These are phyloP conservation scores for Sclerotinia trifoliorum DNA, from an alignment of 2,329 filamentous ascomycete genomes.

Conservation along the genomic window DNA sequence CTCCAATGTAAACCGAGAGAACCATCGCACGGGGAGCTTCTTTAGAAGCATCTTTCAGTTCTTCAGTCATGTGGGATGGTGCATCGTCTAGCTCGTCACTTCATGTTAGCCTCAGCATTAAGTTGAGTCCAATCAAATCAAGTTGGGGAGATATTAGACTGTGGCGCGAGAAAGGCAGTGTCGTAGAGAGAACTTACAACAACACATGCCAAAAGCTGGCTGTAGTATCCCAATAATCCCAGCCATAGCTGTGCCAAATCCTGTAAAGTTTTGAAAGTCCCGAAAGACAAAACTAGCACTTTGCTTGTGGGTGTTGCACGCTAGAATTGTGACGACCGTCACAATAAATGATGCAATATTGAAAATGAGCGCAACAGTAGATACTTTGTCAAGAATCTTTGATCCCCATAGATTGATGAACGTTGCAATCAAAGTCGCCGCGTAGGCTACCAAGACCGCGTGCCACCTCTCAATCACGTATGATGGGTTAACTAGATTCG, in stretches of 20 bases:
- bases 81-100: conserved; percentile 42
- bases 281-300: conserved; percentile 54
- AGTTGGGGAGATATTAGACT: background rate
- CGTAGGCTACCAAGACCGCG: conserved; percentile 52
- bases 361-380: conserved; percentile 51
- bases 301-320: conserved; percentile 54
- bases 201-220: conserved; percentile 55
- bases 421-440: conserved; percentile 47
- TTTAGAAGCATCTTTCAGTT: conserved; percentile 51
- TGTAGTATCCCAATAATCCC: conserved; percentile 55
- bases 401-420: conserved; percentile 51
- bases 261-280: conserved; percentile 54
- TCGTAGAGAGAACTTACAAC: conserved; percentile 36
- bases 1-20: conserved; percentile 49
- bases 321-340: conserved; percentile 52
- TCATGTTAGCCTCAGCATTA: background rate
- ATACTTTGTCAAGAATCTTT: conserved; percentile 51
- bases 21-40: conserved; percentile 52
- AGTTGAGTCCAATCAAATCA: background rate
- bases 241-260: conserved; percentile 50
- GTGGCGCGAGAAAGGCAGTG: background rate
- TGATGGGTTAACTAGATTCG: conserved; percentile 50
- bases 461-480: conserved; percentile 57
- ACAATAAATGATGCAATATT: conserved; percentile 54
- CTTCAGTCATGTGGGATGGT: conserved; percentile 54